phyloP scores from a whole-genome alignment of 2,329 filamentous ascomycete species.

The Trichoderma sp. region DNA sequence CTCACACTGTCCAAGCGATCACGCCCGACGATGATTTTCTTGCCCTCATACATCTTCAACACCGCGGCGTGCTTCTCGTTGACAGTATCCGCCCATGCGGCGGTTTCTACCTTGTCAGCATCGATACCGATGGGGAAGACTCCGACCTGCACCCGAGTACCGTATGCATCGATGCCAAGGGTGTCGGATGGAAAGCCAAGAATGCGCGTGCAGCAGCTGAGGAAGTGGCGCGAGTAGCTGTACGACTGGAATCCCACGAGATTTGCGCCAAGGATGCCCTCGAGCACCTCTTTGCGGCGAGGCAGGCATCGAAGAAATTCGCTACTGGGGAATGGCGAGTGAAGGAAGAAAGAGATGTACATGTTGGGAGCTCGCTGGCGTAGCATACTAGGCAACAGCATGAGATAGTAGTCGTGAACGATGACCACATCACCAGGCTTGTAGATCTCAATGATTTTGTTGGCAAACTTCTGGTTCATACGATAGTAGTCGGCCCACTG shows the following conservation, averaged over 20 bases:
- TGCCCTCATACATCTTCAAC: conserved; percentile 75
- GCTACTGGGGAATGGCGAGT: conserved; percentile 92
- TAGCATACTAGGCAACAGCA: conserved; percentile 83
- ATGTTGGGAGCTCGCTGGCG: conserved; percentile 82
- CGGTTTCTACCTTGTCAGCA: conserved; percentile 69
- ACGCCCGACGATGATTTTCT: conserved; percentile 91
- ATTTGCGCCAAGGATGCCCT: conserved; percentile 86
- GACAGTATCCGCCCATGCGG: conserved; percentile 68
- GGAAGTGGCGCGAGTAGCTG: conserved; percentile 91
- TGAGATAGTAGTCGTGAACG: conserved; percentile 91
- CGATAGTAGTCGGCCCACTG: conserved; percentile 92
- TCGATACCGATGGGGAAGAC: conserved; percentile 96
- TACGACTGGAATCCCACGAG: conserved; percentile 94
- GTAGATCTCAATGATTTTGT: conserved; percentile 83
- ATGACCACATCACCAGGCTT: conserved; percentile 89
- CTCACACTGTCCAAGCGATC: conserved; percentile 91
- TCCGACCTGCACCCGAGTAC: conserved; percentile 82
- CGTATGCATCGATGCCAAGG: conserved; percentile 83
- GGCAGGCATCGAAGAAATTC: conserved; percentile 90
- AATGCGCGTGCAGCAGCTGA: conserved; percentile 88
- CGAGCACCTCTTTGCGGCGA: conserved; percentile 82
- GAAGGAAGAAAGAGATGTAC: conserved; percentile 92
- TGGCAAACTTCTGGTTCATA: conserved; percentile 89
- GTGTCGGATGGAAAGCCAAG: conserved; percentile 86
- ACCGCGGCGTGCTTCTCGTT: conserved; percentile 72